phyloP scores from a whole-genome alignment of 2,329 filamentous ascomycete species.

The Fusarium sp. region DNA sequence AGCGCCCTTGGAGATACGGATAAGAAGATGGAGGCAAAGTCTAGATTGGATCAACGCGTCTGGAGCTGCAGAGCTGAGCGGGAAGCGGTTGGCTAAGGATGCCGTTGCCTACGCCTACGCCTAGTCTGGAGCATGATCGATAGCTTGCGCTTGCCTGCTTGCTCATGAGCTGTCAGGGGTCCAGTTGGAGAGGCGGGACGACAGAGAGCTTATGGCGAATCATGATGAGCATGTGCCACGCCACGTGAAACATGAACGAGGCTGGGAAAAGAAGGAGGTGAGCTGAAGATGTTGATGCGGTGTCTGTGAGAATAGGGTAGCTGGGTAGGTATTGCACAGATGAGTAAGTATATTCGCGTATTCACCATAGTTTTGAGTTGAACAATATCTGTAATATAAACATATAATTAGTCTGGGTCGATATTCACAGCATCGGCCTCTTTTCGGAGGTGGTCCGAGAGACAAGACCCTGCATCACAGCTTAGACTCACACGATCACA shows the following conservation, averaged over 20 bases:
- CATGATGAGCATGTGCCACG: conserved; percentile 32
- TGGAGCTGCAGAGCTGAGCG: conserved; percentile 29
- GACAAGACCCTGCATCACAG: conserved; percentile 18
- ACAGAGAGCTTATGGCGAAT: conserved; percentile 37
- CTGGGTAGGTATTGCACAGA: neutral
- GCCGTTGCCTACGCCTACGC: conserved; percentile 11
- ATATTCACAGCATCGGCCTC: neutral
- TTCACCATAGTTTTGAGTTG: neutral
- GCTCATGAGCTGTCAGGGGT: conserved; percentile 24
- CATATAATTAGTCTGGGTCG: no score
- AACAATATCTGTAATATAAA: neutral
- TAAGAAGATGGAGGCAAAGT: conserved; percentile 12
- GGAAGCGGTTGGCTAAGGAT: conserved; percentile 35
- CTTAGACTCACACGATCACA: neutral
- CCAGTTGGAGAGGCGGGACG: conserved; percentile 12
- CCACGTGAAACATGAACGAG: conserved; percentile 43
- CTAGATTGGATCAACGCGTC: conserved; percentile 23
- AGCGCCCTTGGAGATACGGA: neutral
- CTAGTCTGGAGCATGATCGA: conserved; percentile 34
- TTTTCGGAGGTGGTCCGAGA: conserved; percentile 12
- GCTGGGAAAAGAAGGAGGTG: conserved; percentile 17
- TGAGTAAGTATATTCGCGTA: neutral
- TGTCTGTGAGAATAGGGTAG: neutral
- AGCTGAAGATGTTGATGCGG: neutral
- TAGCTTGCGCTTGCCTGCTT: conserved; percentile 13